Conservation (phyloP, 1,284 basidiomycete genomes). For the Leccinum subfulvum region DNA sequence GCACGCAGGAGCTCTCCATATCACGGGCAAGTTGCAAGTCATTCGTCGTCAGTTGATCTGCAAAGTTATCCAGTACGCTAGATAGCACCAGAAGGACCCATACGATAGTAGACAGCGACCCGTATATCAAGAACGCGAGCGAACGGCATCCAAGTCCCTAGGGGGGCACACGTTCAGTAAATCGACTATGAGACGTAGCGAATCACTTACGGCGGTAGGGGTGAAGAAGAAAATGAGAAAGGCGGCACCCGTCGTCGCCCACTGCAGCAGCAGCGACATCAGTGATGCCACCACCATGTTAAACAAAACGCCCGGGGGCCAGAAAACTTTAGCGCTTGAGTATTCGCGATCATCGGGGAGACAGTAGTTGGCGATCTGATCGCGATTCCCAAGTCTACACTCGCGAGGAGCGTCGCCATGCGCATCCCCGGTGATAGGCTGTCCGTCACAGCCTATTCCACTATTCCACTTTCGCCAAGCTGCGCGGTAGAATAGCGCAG, state of each 20-base stretch:
- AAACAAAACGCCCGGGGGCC: conserved; percentile 30
- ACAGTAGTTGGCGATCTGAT: conserved; percentile 32
- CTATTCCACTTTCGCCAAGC: conserved; percentile 13
- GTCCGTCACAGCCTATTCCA: conserved; percentile 5
- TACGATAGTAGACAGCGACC: conserved; percentile 33
- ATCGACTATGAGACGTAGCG: too few species aligned
- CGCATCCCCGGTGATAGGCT: neutral
- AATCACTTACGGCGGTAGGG: conserved; percentile 33
- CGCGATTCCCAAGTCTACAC: conserved; percentile 26
- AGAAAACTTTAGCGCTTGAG: conserved; percentile 13
- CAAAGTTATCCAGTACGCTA: conserved; percentile 36
- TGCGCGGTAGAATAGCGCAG: conserved; percentile 22
- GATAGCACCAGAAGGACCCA: conserved; percentile 40
- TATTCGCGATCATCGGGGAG: conserved; percentile 5
- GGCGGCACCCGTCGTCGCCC: conserved; percentile 39
- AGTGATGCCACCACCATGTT: conserved; percentile 37
- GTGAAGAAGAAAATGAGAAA: conserved; percentile 38
- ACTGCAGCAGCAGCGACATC: conserved; percentile 37
- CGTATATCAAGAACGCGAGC: conserved; percentile 39
- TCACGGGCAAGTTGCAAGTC: neutral
- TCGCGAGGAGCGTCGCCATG: neutral
- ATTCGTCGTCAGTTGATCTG: conserved; percentile 2
- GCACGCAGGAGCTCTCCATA: neutral
- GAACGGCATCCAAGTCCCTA: conserved; percentile 41
- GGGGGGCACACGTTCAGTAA: neutral